Evolutionary conservation across 2,329 filamentous ascomycete species (phyloP), one percentile per base, ranked within the genome.

Genomic region (Sclerotinia spermophila): DNA sequence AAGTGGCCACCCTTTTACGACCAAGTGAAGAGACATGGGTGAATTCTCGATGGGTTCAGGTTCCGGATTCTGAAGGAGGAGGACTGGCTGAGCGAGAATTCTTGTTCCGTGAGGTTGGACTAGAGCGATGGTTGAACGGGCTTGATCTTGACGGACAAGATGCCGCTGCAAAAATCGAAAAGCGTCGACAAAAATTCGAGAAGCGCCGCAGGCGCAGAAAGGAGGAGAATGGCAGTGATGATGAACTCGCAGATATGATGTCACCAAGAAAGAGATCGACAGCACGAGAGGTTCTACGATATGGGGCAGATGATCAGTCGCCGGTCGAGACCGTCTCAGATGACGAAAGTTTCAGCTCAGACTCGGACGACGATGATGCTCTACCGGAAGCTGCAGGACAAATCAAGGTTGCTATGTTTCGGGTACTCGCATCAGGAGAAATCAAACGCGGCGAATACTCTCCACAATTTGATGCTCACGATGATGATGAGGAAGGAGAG

Each of bases 1-100:
- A 99, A 82, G 96, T 99, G 4, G 96, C 96, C 67, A 99, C 96
- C 19, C 84, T 99, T 71, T 84, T 99, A 67, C 87, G 96, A 69
- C 91, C 94, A 19, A 95, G 96, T 35, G 96, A 98, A 80, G 96
- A 99, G 82, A 99, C 96, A 2, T 99, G 96, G 96, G 96, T 99
- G 35, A 99, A 98, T 79, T 97, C 94, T 70, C 87, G 96, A 77
- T 99, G 96, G 96, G 96, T 99, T 65, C 95, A 96, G 79, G 89
- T 99, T 10, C 93, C 95, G 3, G 90, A 94, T 40, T 89, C 91
- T 35, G 95, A 98, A 81, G 95, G 95, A 44, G 96, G 96, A 65
- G 96, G 96, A 56, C 87, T 99, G 60, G 96, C 96, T 42, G 96
- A 99, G 83, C 89, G 96, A 74, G 96, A 99, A 80, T 99, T 99